phyloP scores from a whole-genome alignment of 2,329 filamentous ascomycete species.

The Ophiostoma sp. region DNA sequence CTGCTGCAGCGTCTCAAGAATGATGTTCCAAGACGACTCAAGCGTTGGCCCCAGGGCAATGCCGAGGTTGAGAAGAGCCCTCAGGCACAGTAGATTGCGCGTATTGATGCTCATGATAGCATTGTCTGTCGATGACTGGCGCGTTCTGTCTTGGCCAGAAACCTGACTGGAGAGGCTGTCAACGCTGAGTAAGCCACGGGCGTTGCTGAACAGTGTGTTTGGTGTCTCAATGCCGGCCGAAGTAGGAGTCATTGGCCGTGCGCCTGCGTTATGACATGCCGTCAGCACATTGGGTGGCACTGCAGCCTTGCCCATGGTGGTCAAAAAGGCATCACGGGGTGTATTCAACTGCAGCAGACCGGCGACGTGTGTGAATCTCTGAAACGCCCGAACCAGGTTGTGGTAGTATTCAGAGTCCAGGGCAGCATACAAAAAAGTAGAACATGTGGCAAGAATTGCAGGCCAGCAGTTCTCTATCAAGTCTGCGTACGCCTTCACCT shows the following conservation, averaged over 20 bases:
- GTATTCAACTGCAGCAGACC: conserved; percentile 79
- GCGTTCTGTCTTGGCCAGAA: conserved; percentile 53
- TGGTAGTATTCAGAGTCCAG: conserved; percentile 94
- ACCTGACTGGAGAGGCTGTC: conserved; percentile 61
- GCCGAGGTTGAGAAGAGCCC: conserved; percentile 88
- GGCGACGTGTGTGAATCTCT: conserved; percentile 91
- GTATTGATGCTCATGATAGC: conserved; percentile 62
- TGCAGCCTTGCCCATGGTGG: conserved; percentile 86
- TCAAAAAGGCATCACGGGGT: conserved; percentile 88
- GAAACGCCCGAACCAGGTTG: conserved; percentile 82
- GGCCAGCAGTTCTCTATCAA: conserved; percentile 95
- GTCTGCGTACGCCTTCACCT: conserved; percentile 70
- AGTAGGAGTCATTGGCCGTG: conserved; percentile 41
- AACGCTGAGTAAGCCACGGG: conserved; percentile 66
- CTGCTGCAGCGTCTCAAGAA: conserved; percentile 87
- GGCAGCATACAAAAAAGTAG: conserved; percentile 87
- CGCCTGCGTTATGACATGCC: conserved; percentile 50
- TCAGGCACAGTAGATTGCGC: conserved; percentile 80
- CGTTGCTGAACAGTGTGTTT: conserved; percentile 61
- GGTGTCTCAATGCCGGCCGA: conserved; percentile 44
- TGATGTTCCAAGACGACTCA: conserved; percentile 77
- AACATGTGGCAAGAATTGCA: conserved; percentile 87
- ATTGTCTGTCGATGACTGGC: conserved; percentile 54
- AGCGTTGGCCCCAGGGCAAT: conserved; percentile 90
- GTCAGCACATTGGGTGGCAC: conserved; percentile 74